A percentile compares a stretch with the other conserved stretches of the same genome.
These are phyloP conservation scores for Tetraselmis chui DNA, from an alignment of 139 green algal genomes.

Conservation along the genomic window DNA sequence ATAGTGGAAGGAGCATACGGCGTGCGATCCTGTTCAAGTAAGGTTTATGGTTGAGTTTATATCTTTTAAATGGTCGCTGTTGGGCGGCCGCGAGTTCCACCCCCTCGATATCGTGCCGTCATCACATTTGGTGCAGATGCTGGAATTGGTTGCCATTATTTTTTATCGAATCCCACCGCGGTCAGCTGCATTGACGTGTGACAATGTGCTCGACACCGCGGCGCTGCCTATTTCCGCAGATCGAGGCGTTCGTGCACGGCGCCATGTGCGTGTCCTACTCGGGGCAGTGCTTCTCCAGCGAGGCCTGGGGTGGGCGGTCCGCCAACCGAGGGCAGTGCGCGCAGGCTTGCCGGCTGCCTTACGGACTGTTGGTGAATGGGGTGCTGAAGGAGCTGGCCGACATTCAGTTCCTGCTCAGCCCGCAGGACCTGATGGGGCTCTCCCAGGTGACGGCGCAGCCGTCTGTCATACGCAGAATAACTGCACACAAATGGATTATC, in stretches of 20 bases:
- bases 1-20: too few species aligned
- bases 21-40: too few species aligned
- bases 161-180: too few species aligned
- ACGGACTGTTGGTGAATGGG: slow-evolving; percentile 55
- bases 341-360: slow-evolving; percentile 41
- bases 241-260: slow-evolving; percentile 84
- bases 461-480: not conserved
- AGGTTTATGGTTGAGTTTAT: too few species aligned
- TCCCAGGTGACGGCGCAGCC: not conserved
- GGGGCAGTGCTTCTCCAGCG: slow-evolving; percentile 62
- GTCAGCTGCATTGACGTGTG: not conserved
- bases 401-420: slow-evolving; percentile 66
- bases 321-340: slow-evolving; percentile 84
- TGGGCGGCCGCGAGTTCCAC: too few species aligned
- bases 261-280: slow-evolving; percentile 78
- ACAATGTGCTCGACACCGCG: slow-evolving; percentile 18
- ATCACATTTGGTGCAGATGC: too few species aligned
- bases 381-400: slow-evolving; percentile 55
- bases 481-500: too few species aligned
- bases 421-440: slow-evolving; percentile 65
- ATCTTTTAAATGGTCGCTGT: too few species aligned
- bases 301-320: slow-evolving; percentile 75
- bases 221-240: slow-evolving; percentile 6
- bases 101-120: too few species aligned
- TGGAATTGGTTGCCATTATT: too few species aligned